These are phyloP conservation scores for Fragaria iinumae DNA, from an alignment of 306 rosid species.

Conservation along the genomic window DNA sequence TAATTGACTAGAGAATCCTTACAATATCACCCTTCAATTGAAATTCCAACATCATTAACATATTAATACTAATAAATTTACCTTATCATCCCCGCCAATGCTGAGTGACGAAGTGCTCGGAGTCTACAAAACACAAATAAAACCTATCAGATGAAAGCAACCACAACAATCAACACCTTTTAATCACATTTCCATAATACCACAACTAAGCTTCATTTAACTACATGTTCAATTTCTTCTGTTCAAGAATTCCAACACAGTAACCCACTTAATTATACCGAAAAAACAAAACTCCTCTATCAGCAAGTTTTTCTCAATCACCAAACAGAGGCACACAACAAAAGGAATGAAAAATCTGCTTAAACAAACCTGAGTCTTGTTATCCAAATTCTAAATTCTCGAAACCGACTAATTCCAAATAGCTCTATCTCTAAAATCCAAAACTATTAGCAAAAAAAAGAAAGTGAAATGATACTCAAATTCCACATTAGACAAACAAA, in stretches of 20 bases:
- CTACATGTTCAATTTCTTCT: background rate
- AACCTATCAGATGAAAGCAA: slow-evolving; percentile 21
- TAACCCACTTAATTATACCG: background rate
- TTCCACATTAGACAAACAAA: slow-evolving; percentile 7
- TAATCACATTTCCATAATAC: background rate
- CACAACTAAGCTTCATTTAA: background rate
- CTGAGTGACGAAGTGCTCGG: slow-evolving; percentile 62
- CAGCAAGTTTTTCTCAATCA: too few species aligned
- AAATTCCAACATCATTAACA: background rate
- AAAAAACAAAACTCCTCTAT: background rate
- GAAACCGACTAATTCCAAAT: background rate
- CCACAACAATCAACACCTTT: background rate
- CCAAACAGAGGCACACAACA: background rate
- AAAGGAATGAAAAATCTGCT: background rate
- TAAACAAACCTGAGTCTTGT: background rate
- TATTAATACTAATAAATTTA: slow-evolving; percentile 5
- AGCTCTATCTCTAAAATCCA: background rate
- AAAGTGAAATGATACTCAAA: background rate
- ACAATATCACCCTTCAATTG: background rate
- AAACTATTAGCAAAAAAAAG: too few species aligned
- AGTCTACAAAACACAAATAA: slow-evolving; percentile 50
- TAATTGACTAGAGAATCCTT: background rate
- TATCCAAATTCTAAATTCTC: background rate
- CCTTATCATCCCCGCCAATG: slow-evolving; percentile 70
- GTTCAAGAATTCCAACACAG: background rate